Evolutionary conservation across 2,329 filamentous ascomycete species (phyloP).

Genomic region (Colletotrichum tropicale): DNA sequence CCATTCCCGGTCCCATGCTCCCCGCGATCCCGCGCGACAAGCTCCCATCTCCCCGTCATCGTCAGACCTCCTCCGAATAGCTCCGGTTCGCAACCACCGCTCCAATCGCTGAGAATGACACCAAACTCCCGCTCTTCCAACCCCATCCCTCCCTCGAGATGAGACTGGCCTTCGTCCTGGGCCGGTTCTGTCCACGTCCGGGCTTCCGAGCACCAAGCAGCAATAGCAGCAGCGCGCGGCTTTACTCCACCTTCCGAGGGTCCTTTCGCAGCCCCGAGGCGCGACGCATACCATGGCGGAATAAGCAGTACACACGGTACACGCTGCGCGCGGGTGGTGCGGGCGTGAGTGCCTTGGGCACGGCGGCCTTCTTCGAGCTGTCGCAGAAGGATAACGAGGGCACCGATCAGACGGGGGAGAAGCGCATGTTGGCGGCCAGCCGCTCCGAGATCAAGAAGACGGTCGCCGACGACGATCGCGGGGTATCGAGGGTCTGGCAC

Average conservation of each 20-base stretch:
- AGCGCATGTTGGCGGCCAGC: slow-evolving; percentile 85
- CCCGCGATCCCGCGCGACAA: slow-evolving; percentile 3
- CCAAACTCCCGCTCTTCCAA: not conserved
- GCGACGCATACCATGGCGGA: slow-evolving; percentile 29
- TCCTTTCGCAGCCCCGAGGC: slow-evolving; percentile 9
- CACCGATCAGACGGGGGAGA: slow-evolving; percentile 71
- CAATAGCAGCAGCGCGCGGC: slow-evolving; percentile 11
- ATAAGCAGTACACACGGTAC: slow-evolving; percentile 25
- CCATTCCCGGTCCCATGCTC: not conserved
- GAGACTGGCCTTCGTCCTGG: slow-evolving; percentile 46
- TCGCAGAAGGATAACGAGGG: slow-evolving; percentile 58
- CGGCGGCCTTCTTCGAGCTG: slow-evolving; percentile 61
- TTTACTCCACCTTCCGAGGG: slow-evolving; percentile 15
- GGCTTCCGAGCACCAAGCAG: slow-evolving; percentile 32
- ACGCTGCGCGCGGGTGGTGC: slow-evolving; percentile 44
- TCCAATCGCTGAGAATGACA: slow-evolving; percentile 23
- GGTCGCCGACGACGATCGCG: slow-evolving; percentile 65
- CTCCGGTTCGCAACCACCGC: not conserved
- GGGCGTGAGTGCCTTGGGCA: slow-evolving; percentile 50
- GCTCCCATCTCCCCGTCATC: not conserved
- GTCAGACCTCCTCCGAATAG: not conserved
- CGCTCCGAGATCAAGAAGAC: slow-evolving; percentile 76
- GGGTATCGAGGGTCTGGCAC: slow-evolving; percentile 62
- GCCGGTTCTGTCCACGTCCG: slow-evolving; percentile 48
- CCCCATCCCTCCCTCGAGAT: slow-evolving; percentile 39